Evolutionary conservation across 1,284 basidiomycete species (phyloP), one percentile per base, ranked within the genome.

Genomic region (Puccinia triticina): DNA sequence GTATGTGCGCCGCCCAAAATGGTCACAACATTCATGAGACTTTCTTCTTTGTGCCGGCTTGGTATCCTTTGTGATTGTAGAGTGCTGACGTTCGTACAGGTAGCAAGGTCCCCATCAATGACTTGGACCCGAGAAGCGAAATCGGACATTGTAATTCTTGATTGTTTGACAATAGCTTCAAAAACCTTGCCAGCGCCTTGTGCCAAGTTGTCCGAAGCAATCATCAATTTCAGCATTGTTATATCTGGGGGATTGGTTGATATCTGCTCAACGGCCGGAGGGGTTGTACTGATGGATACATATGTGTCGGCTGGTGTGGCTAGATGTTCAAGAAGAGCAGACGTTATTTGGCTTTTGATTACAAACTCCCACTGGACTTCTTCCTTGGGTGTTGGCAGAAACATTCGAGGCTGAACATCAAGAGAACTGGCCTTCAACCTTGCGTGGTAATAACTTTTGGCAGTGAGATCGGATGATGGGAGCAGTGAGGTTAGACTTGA

Each of bases 191-290:
- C 72, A 29, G 32, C 29, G 1, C 72, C 72, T 34, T 53, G 40
- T 5, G 72, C 34, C 55, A 48, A 74, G 32, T 74, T 74, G 21
- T 74, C 72, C 1, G 72, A 55, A 2, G 48, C 72, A 21, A 57
- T 21, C 72, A 74, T 53, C 34, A 74, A 29, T 21, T 69, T 69
- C 16, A 69, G 37, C 66, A 69, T 69, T 26, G 66, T n/a, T n/a
- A n/a, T n/a, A n/a, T n/a, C n/a, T n/a, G n/a, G n/a, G 21, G 46
- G 18, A 32, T 69, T 46, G 18, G 37, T 18, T 69, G 2, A n/a
- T 29, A 57, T 57, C 40, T 43, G 4, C 10, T 46, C 40, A n/a
- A 1, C 1, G 2, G 18, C 1, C 21, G 50, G 3, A 40, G 18
- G 43, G 7, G 4, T 5, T 55, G 21, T 7, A 55, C 29, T 29